Base-by-base conservation (phyloP, 495 filamentous ascomycete genomes). In the Usnea hakonensis region DNA sequence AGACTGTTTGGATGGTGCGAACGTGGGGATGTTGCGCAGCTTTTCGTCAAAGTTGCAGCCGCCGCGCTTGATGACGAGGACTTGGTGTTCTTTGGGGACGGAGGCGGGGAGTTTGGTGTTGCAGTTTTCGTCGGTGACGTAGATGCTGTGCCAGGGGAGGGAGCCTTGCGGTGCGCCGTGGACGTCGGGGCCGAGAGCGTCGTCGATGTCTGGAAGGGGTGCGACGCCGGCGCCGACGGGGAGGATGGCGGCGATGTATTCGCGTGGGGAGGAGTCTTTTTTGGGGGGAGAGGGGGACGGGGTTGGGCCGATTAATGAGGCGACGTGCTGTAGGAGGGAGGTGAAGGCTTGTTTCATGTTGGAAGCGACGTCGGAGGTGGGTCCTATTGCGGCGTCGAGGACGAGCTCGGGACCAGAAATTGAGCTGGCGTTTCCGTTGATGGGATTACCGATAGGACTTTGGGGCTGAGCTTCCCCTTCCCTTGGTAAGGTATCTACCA, bases 21-120 rank as follows among this genome's bases (percentile, higher is more conserved):
- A 91, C 13, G 85, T 82, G 16, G 94, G 90, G 41, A 98, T 90
- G 65, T 90, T 92, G 30, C 79, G 78, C 0, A 97, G 76, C 69
- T 98, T 98, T 37, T 88, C 77, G 9, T 81, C 82, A 73, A 97
- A 97, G 43, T 78, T 87, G 75, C 94, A 98, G 4, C 83, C 86
- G 23, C 94, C 94, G 26, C 94, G 87, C 37, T 83, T 86, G 62
- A 97, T 80, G 32, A 97, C 82, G 61, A 98, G 82, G 19, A 97
- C 78, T 64, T 96, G 85, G 72, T 95, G 80, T n/a, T 75, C 77
- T 17, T 82, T 83, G 0, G 83, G 79, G 4, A 86, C 77, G 1
- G 80, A 73, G 17, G 82, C 77, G 1, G 85, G 83, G 0, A 95
- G 78, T 21, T 78, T 53, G 13, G 76, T 73, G 44, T 82, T 67